Conservation (phyloP, 192 early-diverging fungal genomes). For the Coemansia reversa region DNA sequence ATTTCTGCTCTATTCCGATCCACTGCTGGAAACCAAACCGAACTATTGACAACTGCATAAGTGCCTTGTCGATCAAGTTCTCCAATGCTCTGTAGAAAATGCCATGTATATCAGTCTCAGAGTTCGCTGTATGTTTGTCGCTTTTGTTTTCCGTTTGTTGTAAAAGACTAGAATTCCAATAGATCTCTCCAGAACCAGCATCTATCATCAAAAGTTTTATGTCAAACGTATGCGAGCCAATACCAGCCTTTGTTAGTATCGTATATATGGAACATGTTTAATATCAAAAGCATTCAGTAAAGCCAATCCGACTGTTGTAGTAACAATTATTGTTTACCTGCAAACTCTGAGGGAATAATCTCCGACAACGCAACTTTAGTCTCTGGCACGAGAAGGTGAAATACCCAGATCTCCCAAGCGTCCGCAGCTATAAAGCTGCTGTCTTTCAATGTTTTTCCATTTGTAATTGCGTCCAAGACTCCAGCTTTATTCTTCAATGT, state of each 20-base stretch:
- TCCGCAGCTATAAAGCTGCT: conserved; percentile 1
- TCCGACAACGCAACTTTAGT: not conserved
- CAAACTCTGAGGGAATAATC: conserved; percentile 29
- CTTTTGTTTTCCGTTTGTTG: not conserved
- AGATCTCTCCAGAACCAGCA: conserved; percentile 28
- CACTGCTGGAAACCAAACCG: conserved; percentile 49
- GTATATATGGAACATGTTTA: not conserved
- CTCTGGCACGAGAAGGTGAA: conserved; percentile 23
- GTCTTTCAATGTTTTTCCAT: not conserved
- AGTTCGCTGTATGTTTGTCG: not conserved
- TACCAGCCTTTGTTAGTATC: not conserved
- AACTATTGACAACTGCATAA: conserved; percentile 47
- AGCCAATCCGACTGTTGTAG: not conserved
- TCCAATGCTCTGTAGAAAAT: conserved; percentile 38
- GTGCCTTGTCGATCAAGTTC: conserved; percentile 42
- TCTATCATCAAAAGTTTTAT: conserved; percentile 11
- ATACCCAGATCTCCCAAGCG: conserved; percentile 43
- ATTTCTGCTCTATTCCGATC: conserved; percentile 26
- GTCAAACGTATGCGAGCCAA: not conserved
- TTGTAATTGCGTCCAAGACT: conserved; percentile 7
- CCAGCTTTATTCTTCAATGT: conserved; percentile 6
- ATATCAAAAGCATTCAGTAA: not conserved
- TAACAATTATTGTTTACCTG: conserved; percentile 13
- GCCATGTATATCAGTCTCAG: not conserved
- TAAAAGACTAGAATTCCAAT: conserved; percentile 19